These are phyloP conservation scores for Platanus orientalis DNA, from an alignment of 164 flowering plant genomes.

Conservation along the genomic window DNA sequence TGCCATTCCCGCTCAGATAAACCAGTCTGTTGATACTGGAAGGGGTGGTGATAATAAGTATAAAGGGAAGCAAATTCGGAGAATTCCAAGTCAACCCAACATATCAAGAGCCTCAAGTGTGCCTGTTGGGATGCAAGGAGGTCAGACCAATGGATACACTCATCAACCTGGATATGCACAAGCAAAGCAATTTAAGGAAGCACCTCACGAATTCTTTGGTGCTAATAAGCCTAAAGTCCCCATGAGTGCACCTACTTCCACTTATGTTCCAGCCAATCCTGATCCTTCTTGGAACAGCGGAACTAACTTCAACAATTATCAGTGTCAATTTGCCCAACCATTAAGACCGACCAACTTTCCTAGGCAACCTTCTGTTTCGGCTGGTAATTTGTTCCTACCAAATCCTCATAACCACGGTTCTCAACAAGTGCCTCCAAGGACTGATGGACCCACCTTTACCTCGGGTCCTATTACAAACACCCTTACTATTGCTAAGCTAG, in stretches of 20 bases:
- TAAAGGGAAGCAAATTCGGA: conserved; percentile 40
- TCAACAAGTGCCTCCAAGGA: conserved; percentile 32
- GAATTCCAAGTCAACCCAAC: conserved; percentile 36
- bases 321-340: conserved; percentile 37
- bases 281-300: conserved; percentile 35
- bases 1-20: conserved; percentile 21
- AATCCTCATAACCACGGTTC: conserved; percentile 28
- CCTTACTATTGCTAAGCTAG: conserved; percentile 52
- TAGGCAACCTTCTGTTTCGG: conserved; percentile 29
- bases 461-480: conserved; percentile 27
- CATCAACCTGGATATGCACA: conserved; percentile 27
- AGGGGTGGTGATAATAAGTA: conserved; percentile 32
- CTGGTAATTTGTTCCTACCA: conserved; percentile 30
- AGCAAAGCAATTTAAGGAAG: conserved; percentile 40
- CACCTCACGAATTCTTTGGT: conserved; percentile 54
- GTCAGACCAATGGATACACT: conserved; percentile 20
- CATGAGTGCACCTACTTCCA: conserved; percentile 29
- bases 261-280: conserved; percentile 25
- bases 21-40: conserved; percentile 28
- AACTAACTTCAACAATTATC: conserved; percentile 24
- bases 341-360: conserved; percentile 33
- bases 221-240: conserved; percentile 21
- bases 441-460: conserved; percentile 32
- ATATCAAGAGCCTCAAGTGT: conserved; percentile 31
- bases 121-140: conserved; percentile 31